Base-by-base conservation (phyloP, 805 yeast genomes). In the Yarrowia keelungensis region DNA sequence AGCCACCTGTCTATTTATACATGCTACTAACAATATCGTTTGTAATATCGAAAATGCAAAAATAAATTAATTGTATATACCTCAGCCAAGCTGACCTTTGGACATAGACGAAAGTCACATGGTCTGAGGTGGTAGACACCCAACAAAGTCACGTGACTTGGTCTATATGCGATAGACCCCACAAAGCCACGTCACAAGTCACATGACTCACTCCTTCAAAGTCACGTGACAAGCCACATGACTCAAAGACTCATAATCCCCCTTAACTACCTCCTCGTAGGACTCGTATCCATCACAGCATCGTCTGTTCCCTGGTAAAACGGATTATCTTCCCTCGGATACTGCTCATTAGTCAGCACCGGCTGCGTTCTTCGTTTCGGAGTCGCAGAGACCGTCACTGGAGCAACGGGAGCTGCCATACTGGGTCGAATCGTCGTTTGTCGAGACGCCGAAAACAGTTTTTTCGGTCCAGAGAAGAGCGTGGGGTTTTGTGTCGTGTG, bases 401-500 rank as follows among this genome's bases (percentile, higher is more conserved):
- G 22, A 16, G 64, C 50, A 9, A 59, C 65, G 5, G 65, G 65
- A 43, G 65, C 65, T 2, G 65, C 64, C 50, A 56, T 56, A 32
- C 64, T 56, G 5, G 64, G 64, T 16, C 64, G 8, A 12, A 53
- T 39, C 2, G 59, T 53, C 1, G 16, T 36, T 4, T 38, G 39
- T 2, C 39, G 10, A 10, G 39, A 26, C 4, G 32, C 32, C 2
- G 56, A 15, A 35, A n/a, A 50, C 26, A 50, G 15, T 35, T 11
- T 36, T 9, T 16, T 5, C 15, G 50, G 50, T 26, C 36, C 36
- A 5, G 58, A 36, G 14, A 51, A 51, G 7, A 51, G 16, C 8
- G 39, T 39, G 3, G 19, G 10, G 10, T 38, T 5, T 9, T 8
- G 9, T 45, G 5, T 32, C 49, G 2, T 7, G 26, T 38, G 10